phyloP scores from a whole-genome alignment of 2,329 filamentous ascomycete species.

The Trichoderma arundinaceum region DNA sequence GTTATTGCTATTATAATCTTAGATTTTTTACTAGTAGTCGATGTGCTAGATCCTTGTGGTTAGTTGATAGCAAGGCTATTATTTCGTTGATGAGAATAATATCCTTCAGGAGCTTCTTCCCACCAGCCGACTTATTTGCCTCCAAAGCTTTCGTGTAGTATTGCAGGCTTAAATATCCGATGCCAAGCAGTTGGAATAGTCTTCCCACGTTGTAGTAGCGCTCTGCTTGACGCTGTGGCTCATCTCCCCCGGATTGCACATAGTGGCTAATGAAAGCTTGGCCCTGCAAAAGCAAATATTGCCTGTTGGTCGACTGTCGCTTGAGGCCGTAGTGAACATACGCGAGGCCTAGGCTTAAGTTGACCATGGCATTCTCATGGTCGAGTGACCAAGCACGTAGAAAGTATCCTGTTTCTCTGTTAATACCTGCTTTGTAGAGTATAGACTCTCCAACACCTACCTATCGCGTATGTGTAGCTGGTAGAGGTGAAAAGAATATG shows the following conservation, averaged over 20 bases:
- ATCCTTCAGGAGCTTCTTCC: conserved; percentile 38
- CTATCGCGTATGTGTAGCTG: conserved; percentile 82
- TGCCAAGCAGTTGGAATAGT: conserved; percentile 47
- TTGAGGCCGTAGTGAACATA: conserved; percentile 92
- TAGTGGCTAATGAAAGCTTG: conserved; percentile 72
- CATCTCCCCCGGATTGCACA: conserved; percentile 34
- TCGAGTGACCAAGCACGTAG: conserved; percentile 77
- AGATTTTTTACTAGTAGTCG: conserved; percentile 40
- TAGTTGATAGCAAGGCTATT: conserved; percentile 42
- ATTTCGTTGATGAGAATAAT: conserved; percentile 45
- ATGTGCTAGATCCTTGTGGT: conserved; percentile 41
- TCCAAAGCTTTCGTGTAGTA: conserved; percentile 63
- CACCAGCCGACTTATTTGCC: conserved; percentile 16
- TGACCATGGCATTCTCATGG: conserved; percentile 76
- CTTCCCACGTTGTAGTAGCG: conserved; percentile 49
- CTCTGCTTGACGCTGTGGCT: conserved; percentile 39
- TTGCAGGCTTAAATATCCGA: conserved; percentile 64
- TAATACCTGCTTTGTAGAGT: conserved; percentile 1
- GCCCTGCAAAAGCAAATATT: conserved; percentile 85
- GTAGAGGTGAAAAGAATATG: conserved; percentile 86
- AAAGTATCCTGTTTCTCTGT: conserved; percentile 69
- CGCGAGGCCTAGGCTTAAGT: conserved; percentile 79
- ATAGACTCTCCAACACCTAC: conserved; percentile 48
- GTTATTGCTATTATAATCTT: conserved; percentile 33
- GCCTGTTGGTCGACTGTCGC: conserved; percentile 85